These are phyloP conservation scores for Zea mays DNA, from an alignment of 176 grass and related monocot species.

Conservation along the genomic window DNA sequence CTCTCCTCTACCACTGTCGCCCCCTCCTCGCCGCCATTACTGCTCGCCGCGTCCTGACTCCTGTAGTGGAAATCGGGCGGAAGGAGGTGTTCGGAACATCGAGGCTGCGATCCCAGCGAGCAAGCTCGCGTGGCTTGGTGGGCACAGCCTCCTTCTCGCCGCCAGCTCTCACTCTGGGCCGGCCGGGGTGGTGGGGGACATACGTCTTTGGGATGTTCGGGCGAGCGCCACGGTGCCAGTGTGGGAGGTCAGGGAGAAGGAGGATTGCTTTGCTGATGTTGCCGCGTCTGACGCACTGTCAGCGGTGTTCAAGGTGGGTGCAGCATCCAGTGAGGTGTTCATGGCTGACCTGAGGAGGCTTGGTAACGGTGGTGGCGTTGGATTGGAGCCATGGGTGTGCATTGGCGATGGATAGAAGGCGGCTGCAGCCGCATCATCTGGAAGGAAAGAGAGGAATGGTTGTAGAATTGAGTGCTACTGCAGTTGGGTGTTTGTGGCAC, in stretches of 20 bases:
- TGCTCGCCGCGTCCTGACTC: too few species aligned
- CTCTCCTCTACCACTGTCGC: too few species aligned
- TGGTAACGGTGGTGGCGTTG: constrained; percentile 15
- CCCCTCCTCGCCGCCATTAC: too few species aligned
- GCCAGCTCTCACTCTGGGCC: constrained; percentile 72
- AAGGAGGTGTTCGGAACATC: constrained; percentile 65
- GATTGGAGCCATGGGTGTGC: constrained; percentile 55
- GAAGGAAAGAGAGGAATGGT: constrained; percentile 61
- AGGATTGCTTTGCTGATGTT: constrained; percentile 73
- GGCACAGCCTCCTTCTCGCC: constrained; percentile 60
- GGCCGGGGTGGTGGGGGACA: constrained; percentile 54
- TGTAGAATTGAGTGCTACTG: constrained; percentile 67
- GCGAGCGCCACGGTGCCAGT: constrained; percentile 39
- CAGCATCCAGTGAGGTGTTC: constrained; percentile 65
- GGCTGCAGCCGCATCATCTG: background rate
- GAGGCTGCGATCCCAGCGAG: constrained; percentile 67
- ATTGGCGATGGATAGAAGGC: constrained; percentile 44
- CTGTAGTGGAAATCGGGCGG: constrained; percentile 55
- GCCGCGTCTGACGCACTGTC: constrained; percentile 51
- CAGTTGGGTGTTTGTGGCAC: constrained; percentile 64
- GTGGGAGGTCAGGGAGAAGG: constrained; percentile 69
- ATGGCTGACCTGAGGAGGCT: constrained; percentile 85
- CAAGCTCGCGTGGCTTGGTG: constrained; percentile 63
- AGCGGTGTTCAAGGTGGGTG: constrained; percentile 71
- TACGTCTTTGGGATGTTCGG: constrained; percentile 74